phyloP scores from a whole-genome alignment of 2,329 filamentous ascomycete genomes.

The Aschersonia sp. region DNA sequence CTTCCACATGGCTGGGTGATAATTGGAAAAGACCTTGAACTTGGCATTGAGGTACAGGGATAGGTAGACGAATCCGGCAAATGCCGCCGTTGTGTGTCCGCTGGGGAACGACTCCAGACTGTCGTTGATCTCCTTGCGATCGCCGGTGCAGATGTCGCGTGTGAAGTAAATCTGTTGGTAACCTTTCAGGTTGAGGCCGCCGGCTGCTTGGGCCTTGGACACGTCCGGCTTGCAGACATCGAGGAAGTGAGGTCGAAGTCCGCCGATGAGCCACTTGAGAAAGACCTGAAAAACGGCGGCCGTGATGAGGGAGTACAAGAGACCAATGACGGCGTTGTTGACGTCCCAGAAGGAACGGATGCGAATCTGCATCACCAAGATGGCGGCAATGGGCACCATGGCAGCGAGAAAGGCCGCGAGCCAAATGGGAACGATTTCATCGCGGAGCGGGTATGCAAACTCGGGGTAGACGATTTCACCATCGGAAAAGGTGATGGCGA shows the following conservation, averaged over 20 bases:
- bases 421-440: conserved; percentile 60
- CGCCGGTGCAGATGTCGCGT: conserved; percentile 54
- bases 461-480: conserved; percentile 56
- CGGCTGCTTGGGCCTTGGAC: conserved; percentile 5
- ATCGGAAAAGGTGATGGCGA: conserved; percentile 51
- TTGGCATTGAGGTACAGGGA: conserved; percentile 67
- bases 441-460: conserved; percentile 56
- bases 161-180: conserved; percentile 53
- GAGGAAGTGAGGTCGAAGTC: conserved; percentile 58
- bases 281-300: conserved; percentile 68
- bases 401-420: conserved; percentile 50
- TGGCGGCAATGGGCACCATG: conserved; percentile 49
- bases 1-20: conserved; percentile 64
- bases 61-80: conserved; percentile 56
- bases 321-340: conserved; percentile 57
- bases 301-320: conserved; percentile 55
- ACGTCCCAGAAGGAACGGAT: conserved; percentile 55
- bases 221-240: conserved; percentile 48
- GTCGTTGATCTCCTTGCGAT: conserved; percentile 50
- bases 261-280: conserved; percentile 62
- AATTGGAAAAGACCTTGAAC: conserved; percentile 60
- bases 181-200: conserved; percentile 33
- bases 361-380: conserved; percentile 53
- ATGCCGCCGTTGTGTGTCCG: conserved; percentile 61
- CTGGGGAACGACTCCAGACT: conserved; percentile 57